These are phyloP conservation scores for Myriosclerotinia scirpicola DNA, from an alignment of 2,329 filamentous ascomycete species.

Conservation along the genomic window DNA sequence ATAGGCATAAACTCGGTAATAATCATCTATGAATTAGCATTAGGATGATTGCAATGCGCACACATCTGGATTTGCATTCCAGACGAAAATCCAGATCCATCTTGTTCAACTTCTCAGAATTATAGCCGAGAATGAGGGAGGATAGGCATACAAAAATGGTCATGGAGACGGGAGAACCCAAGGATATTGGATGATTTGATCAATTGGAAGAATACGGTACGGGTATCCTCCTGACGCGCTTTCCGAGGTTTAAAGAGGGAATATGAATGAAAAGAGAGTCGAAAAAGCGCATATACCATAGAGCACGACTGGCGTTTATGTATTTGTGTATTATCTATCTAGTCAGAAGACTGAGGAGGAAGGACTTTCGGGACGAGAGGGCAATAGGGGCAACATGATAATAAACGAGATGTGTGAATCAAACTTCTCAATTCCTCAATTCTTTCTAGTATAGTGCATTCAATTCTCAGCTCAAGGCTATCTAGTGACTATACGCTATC, in stretches of 20 bases:
- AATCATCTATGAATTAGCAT: slow-evolving; percentile 77
- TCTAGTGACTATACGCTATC: too few species aligned
- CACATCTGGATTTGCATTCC: not conserved
- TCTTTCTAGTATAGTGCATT: too few species aligned
- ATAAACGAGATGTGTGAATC: not conserved
- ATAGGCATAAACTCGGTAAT: slow-evolving; percentile 81
- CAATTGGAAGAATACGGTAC: not conserved
- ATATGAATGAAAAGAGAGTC: not conserved
- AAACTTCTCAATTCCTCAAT: not conserved
- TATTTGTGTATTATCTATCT: not conserved
- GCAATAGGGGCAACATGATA: not conserved
- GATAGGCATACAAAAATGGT: not conserved
- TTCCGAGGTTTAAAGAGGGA: not conserved
- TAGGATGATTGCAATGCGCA: slow-evolving; percentile 53
- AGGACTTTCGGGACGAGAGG: not conserved
- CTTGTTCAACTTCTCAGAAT: not conserved
- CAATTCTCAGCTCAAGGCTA: too few species aligned
- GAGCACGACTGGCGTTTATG: not conserved
- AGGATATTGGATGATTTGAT: not conserved
- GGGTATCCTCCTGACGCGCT: too few species aligned
- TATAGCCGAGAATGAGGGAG: not conserved
- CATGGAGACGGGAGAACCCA: not conserved
- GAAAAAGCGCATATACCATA: slow-evolving; percentile 1
- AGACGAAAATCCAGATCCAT: not conserved
- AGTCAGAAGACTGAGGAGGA: not conserved